These are phyloP conservation scores for Delonix regia DNA, from an alignment of 306 rosid species.

Conservation along the genomic window DNA sequence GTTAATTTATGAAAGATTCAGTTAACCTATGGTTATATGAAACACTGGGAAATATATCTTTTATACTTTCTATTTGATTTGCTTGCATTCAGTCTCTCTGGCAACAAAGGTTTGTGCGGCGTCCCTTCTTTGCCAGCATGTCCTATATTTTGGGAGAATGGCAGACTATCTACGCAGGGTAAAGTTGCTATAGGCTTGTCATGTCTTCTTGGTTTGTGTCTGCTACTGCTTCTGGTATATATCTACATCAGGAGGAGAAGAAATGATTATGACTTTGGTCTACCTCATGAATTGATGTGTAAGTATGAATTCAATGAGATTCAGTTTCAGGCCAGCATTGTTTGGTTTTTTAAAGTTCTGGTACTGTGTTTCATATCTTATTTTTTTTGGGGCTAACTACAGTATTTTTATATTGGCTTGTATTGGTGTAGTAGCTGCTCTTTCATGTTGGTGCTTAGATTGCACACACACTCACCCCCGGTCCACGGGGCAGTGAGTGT, in stretches of 20 bases:
- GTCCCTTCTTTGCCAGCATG: slow-evolving; percentile 74
- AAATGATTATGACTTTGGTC: slow-evolving; percentile 83
- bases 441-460: slow-evolving; percentile 1
- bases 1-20: not conserved
- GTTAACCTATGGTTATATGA: not conserved
- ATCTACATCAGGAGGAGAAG: slow-evolving; percentile 74
- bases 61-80: slow-evolving; percentile 26
- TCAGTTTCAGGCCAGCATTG: not conserved
- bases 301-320: slow-evolving; percentile 47
- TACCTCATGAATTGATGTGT: slow-evolving; percentile 86
- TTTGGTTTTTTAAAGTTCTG: not conserved
- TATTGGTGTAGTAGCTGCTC: slow-evolving; percentile 24
- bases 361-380: not conserved
- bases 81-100: slow-evolving; percentile 65
- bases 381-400: not conserved
- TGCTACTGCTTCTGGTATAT: slow-evolving; percentile 63
- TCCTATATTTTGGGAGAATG: slow-evolving; percentile 87
- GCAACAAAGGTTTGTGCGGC: slow-evolving; percentile 92
- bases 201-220: slow-evolving; percentile 50
- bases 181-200: slow-evolving; percentile 80
- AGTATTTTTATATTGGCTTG: not conserved
- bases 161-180: slow-evolving; percentile 69
- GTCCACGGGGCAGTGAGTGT: no score
- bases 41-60: slow-evolving; percentile 24
- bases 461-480: no score